These are phyloP conservation scores for Tolypocladium sp. DNA, from an alignment of 2,329 filamentous ascomycete species.

Conservation along the genomic window DNA sequence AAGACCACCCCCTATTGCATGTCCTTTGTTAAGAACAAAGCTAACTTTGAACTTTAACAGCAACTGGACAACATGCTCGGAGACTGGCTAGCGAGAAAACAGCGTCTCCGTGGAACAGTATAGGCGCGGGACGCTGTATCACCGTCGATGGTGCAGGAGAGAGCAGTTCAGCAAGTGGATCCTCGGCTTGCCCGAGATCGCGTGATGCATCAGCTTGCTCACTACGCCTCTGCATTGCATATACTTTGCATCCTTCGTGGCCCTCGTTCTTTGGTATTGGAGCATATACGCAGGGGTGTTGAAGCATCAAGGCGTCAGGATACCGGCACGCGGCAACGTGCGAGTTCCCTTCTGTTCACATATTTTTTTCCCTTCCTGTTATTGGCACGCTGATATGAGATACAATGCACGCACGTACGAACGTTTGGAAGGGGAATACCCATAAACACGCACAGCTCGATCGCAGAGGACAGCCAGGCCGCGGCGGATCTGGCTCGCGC, in stretches of 20 bases:
- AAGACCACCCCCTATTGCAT: constrained; percentile 18
- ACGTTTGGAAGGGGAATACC: not conserved
- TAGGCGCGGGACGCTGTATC: constrained; percentile 12
- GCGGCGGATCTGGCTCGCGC: not conserved
- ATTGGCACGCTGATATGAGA: constrained; percentile 5
- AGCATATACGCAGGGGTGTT: not conserved
- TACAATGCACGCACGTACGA: not conserved
- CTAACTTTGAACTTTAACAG: constrained; percentile 21
- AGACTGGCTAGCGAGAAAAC: constrained; percentile 67
- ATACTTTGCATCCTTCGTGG: not conserved
- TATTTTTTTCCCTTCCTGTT: not conserved
- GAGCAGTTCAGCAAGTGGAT: not conserved
- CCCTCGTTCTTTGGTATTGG: not conserved
- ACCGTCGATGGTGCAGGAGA: not conserved
- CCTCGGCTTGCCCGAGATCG: not conserved
- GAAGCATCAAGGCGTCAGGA: not conserved
- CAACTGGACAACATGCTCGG: constrained; percentile 83
- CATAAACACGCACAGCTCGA: not conserved
- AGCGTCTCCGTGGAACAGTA: constrained; percentile 46
- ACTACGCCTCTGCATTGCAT: not conserved
- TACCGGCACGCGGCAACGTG: not conserved
- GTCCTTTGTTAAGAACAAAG: too few species aligned
- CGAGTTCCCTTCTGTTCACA: not conserved
- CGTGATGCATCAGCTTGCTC: not conserved
- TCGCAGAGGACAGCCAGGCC: not conserved